Percentiles rank a stretch among this genome's conserved stretches.
phyloP scores from a whole-genome alignment of 345 rosid genomes.

The Salix udensis region DNA sequence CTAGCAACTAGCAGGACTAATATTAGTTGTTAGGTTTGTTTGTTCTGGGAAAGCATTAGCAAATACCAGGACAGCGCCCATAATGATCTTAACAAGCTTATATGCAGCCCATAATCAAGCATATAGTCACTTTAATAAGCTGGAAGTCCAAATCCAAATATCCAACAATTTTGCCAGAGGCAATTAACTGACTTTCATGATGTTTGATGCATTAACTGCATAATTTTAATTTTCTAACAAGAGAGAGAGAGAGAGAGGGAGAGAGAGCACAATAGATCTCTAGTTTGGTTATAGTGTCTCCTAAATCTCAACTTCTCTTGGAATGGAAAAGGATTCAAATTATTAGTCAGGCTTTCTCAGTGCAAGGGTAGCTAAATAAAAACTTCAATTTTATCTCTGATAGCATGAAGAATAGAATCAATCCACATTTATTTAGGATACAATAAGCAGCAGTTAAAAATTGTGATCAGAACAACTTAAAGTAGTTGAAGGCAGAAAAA shows the following conservation, averaged over 20 bases:
- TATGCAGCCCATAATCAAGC: neutral
- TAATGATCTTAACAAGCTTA: neutral
- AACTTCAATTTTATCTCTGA: neutral
- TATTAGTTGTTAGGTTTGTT: neutral
- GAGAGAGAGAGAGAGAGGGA: neutral
- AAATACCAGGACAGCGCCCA: neutral
- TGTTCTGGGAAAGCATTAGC: neutral
- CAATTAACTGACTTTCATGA: neutral
- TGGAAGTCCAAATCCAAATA: neutral
- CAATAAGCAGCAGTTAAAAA: neutral
- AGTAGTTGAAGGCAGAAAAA: neutral
- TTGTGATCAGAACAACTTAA: neutral
- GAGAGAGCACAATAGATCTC: neutral
- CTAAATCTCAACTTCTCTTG: neutral
- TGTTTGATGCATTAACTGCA: neutral
- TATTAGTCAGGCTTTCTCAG: neutral
- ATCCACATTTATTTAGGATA: neutral
- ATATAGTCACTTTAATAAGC: neutral
- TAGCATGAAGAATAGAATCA: neutral
- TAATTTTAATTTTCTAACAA: neutral
- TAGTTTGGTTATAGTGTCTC: neutral
- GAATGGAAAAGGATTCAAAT: neutral
- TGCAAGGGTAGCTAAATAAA: neutral
- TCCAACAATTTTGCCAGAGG: neutral
- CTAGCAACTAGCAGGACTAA: neutral